phyloP scores from a whole-genome alignment of 371 early-diverging fungal species.

The Mortierella sp. region DNA sequence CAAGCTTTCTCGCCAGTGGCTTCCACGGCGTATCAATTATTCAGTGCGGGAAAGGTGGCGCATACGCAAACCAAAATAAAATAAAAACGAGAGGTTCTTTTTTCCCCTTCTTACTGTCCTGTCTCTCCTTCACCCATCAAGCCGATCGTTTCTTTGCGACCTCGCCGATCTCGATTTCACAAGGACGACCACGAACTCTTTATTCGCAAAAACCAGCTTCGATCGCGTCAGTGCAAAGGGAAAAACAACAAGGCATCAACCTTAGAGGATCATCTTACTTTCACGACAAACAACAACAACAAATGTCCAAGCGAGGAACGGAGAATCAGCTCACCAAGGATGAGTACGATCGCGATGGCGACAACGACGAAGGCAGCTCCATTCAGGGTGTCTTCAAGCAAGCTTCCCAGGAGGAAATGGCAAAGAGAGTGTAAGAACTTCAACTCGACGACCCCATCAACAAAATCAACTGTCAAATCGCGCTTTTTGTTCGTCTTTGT shows the following conservation, averaged over 20 bases:
- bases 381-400: conserved; percentile 26
- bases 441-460: neutral
- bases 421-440: conserved; percentile 36
- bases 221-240: neutral
- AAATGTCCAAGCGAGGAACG: conserved; percentile 45
- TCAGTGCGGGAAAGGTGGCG: neutral
- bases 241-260: neutral
- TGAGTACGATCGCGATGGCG: conserved; percentile 28
- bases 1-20: neutral
- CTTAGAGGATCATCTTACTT: neutral
- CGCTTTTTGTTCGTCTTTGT: neutral
- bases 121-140: neutral
- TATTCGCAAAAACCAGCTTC: neutral
- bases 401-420: conserved; percentile 35
- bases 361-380: conserved; percentile 10
- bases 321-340: conserved; percentile 47
- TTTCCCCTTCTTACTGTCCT: neutral
- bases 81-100: neutral
- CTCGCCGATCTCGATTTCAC: neutral
- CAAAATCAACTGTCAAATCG: neutral
- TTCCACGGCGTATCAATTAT: neutral
- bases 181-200: neutral
- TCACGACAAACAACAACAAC: neutral
- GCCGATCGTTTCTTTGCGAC: neutral
- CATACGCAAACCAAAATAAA: conserved; percentile 10